Evolutionary conservation across 1,139 yeast genomes (phyloP).

Genomic region (Eremothecium cymbalariae): DNA sequence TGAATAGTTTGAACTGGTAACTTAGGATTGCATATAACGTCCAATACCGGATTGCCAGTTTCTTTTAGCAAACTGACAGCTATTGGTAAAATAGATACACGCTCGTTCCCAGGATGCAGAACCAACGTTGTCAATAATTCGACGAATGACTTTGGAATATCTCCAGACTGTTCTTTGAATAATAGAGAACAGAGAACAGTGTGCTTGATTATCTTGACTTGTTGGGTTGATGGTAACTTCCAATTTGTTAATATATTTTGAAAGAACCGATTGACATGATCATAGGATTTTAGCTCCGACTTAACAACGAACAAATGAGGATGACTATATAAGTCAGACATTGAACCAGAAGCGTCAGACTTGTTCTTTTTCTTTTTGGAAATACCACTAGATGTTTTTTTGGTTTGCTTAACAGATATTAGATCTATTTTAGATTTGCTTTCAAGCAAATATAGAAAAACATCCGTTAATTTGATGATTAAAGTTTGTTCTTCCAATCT

Average conservation of each 20-base stretch:
- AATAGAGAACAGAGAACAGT: slow-evolving; percentile 34
- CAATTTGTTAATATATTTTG: slow-evolving; percentile 42
- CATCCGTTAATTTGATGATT: slow-evolving; percentile 33
- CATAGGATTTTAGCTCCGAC: slow-evolving; percentile 36
- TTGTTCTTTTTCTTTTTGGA: slow-evolving; percentile 39
- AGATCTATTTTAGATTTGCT: slow-evolving; percentile 29
- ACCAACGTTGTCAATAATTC: slow-evolving; percentile 46
- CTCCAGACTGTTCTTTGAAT: slow-evolving; percentile 22
- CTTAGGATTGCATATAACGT: slow-evolving; percentile 65
- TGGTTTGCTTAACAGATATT: slow-evolving; percentile 25
- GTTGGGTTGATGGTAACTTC: slow-evolving; percentile 52
- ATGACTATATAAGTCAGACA: slow-evolving; percentile 67
- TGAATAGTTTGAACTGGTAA: slow-evolving; percentile 55
- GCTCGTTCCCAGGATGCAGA: slow-evolving; percentile 55
- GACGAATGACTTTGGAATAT: slow-evolving; percentile 30
- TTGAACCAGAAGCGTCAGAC: slow-evolving; percentile 38
- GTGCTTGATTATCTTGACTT: slow-evolving; percentile 53
- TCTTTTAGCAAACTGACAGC: slow-evolving; percentile 40
- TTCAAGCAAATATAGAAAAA: slow-evolving; percentile 28
- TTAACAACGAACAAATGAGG: slow-evolving; percentile 46
- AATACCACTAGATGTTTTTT: slow-evolving; percentile 20
- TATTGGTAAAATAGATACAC: slow-evolving; percentile 61
- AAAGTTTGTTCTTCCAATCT: slow-evolving; percentile 30
- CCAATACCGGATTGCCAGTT: slow-evolving; percentile 37
- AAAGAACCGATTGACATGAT: slow-evolving; percentile 43